phyloP scores from a whole-genome alignment of 768 basidiomycete genomes.

The Cantharellus cinnabarinus region DNA sequence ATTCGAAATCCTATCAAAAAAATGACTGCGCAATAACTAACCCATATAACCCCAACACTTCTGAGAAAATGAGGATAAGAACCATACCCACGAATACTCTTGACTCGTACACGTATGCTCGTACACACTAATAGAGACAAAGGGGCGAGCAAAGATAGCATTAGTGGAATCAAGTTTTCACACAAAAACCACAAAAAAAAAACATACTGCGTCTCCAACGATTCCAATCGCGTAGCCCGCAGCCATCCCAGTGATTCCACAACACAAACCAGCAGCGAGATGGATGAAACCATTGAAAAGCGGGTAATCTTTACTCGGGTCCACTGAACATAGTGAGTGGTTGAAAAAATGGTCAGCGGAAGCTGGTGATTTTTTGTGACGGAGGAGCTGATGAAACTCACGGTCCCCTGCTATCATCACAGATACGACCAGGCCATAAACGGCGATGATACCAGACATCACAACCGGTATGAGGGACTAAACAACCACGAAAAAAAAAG shows the following conservation, averaged over 20 bases:
- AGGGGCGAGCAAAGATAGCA: neutral
- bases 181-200: neutral
- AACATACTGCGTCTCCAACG: constrained; percentile 77
- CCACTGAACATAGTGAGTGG: constrained; percentile 24
- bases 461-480: constrained; percentile 92
- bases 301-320: constrained; percentile 44
- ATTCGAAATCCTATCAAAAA: neutral
- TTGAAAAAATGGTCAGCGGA: neutral
- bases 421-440: constrained; percentile 89
- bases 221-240: constrained; percentile 90
- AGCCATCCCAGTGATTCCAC: constrained; percentile 77
- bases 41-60: constrained; percentile 82
- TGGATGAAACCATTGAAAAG: constrained; percentile 79
- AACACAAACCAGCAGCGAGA: constrained; percentile 78
- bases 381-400: constrained; percentile 43
- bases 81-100: constrained; percentile 92
- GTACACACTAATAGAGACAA: constrained; percentile 40
- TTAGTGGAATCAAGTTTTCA: neutral
- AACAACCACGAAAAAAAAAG: neutral
- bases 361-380: neutral
- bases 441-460: constrained; percentile 96
- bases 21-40: constrained; percentile 16
- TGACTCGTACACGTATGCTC: constrained; percentile 79
- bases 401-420: constrained; percentile 23
- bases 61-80: constrained; percentile 80